phyloP scores from a whole-genome alignment of 345 rosid species.

The Mallotus nudiflorus region DNA sequence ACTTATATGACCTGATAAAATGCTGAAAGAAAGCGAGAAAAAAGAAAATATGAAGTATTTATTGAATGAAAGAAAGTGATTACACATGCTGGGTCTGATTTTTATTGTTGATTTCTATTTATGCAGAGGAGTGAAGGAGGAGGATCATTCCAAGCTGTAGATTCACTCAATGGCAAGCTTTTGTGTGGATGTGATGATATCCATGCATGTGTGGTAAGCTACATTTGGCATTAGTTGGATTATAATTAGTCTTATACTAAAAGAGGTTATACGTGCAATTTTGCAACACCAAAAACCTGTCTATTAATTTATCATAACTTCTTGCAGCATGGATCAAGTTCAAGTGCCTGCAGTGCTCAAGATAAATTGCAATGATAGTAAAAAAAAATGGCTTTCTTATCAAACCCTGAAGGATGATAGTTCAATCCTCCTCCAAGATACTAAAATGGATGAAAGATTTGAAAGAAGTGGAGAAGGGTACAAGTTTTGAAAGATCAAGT shows the following conservation, averaged over 20 bases:
- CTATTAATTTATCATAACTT: background rate
- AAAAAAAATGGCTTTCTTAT: background rate
- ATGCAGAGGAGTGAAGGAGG: conserved; percentile 69
- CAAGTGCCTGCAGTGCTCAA: conserved; percentile 8
- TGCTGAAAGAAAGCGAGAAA: too few species aligned
- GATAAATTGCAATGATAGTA: background rate
- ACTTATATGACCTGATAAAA: background rate
- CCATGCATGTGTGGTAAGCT: conserved; percentile 26
- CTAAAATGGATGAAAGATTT: too few species aligned
- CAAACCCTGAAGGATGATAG: too few species aligned
- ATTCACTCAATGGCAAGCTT: conserved; percentile 54
- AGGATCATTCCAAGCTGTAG: conserved; percentile 64
- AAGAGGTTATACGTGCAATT: too few species aligned
- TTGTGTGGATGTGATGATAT: conserved; percentile 45
- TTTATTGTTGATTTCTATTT: background rate
- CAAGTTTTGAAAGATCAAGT: too few species aligned
- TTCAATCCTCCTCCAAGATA: too few species aligned
- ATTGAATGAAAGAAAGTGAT: background rate
- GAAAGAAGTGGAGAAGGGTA: too few species aligned
- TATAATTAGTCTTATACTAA: background rate
- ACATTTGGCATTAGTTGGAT: background rate
- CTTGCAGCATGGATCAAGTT: conserved; percentile 10
- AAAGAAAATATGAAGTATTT: background rate
- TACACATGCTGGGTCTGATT: background rate
- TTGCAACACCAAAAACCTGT: too few species aligned